Percentiles rank a stretch among this genome's conserved stretches.
These are phyloP conservation scores for Aspergillus spinulosporus DNA, from an alignment of 2,329 filamentous ascomycete species.

Conservation along the genomic window DNA sequence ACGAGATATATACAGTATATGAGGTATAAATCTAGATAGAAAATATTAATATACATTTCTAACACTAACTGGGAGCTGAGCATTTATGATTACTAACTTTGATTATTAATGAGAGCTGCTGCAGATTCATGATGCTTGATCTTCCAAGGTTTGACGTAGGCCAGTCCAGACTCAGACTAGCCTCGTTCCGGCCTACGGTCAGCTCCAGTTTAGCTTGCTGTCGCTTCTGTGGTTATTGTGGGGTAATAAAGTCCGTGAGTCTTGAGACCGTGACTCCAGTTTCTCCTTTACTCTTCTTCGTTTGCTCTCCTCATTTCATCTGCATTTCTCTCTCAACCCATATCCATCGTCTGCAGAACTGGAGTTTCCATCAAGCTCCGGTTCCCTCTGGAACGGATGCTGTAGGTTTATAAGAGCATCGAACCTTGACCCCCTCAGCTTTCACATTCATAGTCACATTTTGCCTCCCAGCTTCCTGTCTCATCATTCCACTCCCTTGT, in stretches of 20 bases:
- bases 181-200: conserved; percentile 25
- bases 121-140: not conserved
- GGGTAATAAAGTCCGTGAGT: conserved; percentile 15
- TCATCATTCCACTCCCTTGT: conserved; percentile 1
- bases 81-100: too few relatives aligned
- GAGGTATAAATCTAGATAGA: conserved; percentile 7
- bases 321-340: not conserved
- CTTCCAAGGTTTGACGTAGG: not conserved
- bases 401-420: not conserved
- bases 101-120: too few relatives aligned
- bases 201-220: conserved; percentile 13
- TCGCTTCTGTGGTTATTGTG: conserved; percentile 12
- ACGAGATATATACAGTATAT: conserved; percentile 11
- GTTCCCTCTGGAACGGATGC: not conserved
- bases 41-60: not conserved
- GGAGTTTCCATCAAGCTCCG: not conserved
- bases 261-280: conserved; percentile 6
- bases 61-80: not conserved
- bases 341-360: not conserved
- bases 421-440: not conserved
- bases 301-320: conserved; percentile 5
- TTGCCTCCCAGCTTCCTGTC: conserved; percentile 6
- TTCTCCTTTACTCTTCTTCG: conserved; percentile 8
- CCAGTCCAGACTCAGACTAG: conserved; percentile 15
- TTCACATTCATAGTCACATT: not conserved